phyloP scores from a whole-genome alignment of 495 filamentous ascomycete species.

The Xylaria intraflava region DNA sequence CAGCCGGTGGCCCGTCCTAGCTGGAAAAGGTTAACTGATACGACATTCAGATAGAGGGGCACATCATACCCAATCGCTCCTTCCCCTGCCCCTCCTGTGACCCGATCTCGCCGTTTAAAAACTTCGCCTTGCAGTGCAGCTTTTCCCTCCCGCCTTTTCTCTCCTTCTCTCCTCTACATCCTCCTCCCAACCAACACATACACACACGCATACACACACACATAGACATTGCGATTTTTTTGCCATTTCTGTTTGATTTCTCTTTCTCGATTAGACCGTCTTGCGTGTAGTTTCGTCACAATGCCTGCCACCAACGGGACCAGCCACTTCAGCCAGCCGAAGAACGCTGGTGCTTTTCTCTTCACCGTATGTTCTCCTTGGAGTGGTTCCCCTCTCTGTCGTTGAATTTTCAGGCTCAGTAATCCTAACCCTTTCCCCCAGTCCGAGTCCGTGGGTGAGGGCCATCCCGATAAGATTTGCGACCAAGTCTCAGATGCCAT shows the following conservation, averaged over 20 bases:
- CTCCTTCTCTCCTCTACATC: slow-evolving; percentile 20
- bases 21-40: not conserved
- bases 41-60: slow-evolving; percentile 12
- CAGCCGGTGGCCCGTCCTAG: too few species aligned
- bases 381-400: not conserved
- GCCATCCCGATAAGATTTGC: slow-evolving; percentile 96
- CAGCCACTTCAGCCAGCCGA: slow-evolving; percentile 36
- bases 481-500: slow-evolving; percentile 98
- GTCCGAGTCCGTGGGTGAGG: slow-evolving; percentile 97
- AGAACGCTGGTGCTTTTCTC: slow-evolving; percentile 73
- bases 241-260: slow-evolving; percentile 1
- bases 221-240: slow-evolving; percentile 5
- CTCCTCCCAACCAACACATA: slow-evolving; percentile 15
- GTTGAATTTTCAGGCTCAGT: slow-evolving; percentile 7
- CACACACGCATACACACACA: slow-evolving; percentile 20
- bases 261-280: not conserved
- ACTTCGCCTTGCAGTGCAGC: slow-evolving; percentile 1
- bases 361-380: slow-evolving; percentile 64
- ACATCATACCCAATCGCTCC: slow-evolving; percentile 1
- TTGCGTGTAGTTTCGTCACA: slow-evolving; percentile 31
- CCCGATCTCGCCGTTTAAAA: slow-evolving; percentile 17
- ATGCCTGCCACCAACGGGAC: slow-evolving; percentile 56
- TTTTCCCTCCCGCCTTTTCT: slow-evolving; percentile 18
- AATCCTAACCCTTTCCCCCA: slow-evolving; percentile 12
- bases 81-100: slow-evolving; percentile 18